Evolutionary conservation across 768 basidiomycete species (phyloP), one percentile per base, ranked within the genome.

Genomic region (Hebeloma cylindrosporum): DNA sequence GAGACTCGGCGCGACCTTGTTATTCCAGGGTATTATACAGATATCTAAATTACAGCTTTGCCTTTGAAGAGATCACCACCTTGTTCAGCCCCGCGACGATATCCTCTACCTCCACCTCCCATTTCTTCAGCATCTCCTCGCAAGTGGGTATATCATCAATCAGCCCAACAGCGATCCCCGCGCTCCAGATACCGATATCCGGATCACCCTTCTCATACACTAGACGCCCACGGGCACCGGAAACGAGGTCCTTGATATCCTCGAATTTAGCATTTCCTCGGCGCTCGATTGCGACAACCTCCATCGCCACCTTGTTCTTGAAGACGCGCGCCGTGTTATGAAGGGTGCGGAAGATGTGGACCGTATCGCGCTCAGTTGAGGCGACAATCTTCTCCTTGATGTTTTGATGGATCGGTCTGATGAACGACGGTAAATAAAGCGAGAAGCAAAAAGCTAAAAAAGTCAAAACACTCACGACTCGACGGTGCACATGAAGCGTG

Each of bases 311-410:
- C 43, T 79, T 79, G 69, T 94, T 94, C 73, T 85, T 92, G 73
- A 75, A 89, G 8, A 91, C 88, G n/a, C 89, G 78, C 9, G 88
- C 80, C 2, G 89, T 90, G 59, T 93, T 91, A 58, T 76, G 74
- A 34, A 95, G 65, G 0, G 88, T 92, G 39, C 93, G 80, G 74
- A 96, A 93, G 55, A 96, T 93, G 64, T 94, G 93, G 2, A 87
- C 61, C 0, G 92, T 92, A 61, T 93, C 89, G 43, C 77, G 75
- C 62, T 96, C 94, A 0, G 77, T 82, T 9, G 91, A 85, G 10
- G 78, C 72, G 26, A 96, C 85, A 35, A 96, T 95, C 64, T 80
- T 87, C 41, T 93, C 75, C 63, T 97, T 96, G 75, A 97, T 89
- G 50, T 82, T 86, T 48, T 86, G 77, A 62, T 95, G 93, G 43